These are phyloP conservation scores for Aspergillus candidus DNA, from an alignment of 2,329 filamentous ascomycete species.

Conservation along the genomic window DNA sequence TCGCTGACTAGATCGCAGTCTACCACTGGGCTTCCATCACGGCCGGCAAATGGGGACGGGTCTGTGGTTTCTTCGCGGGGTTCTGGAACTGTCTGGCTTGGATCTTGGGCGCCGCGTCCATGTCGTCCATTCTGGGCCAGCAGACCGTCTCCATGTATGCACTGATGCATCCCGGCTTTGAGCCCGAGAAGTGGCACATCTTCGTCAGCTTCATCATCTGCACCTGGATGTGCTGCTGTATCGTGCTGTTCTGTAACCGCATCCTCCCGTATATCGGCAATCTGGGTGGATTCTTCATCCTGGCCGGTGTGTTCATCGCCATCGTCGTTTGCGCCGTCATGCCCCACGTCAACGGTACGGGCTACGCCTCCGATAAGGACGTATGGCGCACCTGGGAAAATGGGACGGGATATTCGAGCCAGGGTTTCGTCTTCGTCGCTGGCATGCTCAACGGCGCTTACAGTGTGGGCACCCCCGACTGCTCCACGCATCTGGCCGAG, in stretches of 20 bases:
- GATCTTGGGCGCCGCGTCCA: constrained; percentile 57
- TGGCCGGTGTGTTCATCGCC: constrained; percentile 48
- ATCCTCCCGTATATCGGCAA: constrained; percentile 49
- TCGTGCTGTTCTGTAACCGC: constrained; percentile 54
- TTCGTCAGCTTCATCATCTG: constrained; percentile 54
- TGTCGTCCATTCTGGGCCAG: constrained; percentile 55
- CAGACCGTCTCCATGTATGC: constrained; percentile 57
- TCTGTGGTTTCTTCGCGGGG: constrained; percentile 44
- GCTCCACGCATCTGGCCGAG: constrained; percentile 59
- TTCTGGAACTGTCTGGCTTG: constrained; percentile 46
- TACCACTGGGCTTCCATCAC: constrained; percentile 59
- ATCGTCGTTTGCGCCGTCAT: constrained; percentile 51
- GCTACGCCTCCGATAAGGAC: constrained; percentile 46
- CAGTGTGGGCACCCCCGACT: constrained; percentile 61
- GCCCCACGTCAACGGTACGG: constrained; percentile 40
- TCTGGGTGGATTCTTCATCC: constrained; percentile 51
- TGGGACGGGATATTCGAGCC: constrained; percentile 37
- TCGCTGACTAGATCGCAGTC: constrained; percentile 29
- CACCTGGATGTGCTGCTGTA: constrained; percentile 48
- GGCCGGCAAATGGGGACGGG: constrained; percentile 50
- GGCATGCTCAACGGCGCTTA: constrained; percentile 66
- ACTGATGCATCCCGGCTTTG: constrained; percentile 51
- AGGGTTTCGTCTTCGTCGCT: constrained; percentile 59
- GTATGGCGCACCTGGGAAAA: constrained; percentile 54
- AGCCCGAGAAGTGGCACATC: constrained; percentile 51